A percentile compares a stretch with the other conserved stretches of the same genome.
phyloP scores from a whole-genome alignment of 805 yeast species.

The Zygoascus ofunaensis region DNA sequence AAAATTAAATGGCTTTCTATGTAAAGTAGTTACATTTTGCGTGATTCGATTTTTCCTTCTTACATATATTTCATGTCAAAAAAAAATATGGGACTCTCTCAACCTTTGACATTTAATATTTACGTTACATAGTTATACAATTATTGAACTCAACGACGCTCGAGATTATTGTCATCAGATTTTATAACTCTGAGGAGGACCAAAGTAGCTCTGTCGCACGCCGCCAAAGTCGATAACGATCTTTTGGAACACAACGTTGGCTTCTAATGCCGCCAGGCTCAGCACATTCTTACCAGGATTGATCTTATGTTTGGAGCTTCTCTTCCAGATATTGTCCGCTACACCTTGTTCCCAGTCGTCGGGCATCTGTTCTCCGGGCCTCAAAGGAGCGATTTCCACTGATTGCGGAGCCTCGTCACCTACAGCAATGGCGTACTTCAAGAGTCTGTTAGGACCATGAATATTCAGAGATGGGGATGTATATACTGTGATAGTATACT shows the following conservation, averaged over 20 bases:
- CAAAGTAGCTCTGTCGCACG: constrained; percentile 12
- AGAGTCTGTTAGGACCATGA: constrained; percentile 17
- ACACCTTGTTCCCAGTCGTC: constrained; percentile 14
- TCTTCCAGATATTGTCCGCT: constrained; percentile 11
- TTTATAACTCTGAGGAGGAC: constrained; percentile 10
- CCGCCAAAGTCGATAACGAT: constrained; percentile 16
- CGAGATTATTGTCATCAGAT: neutral
- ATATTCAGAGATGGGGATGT: constrained; percentile 22
- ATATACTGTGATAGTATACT: constrained; percentile 15
- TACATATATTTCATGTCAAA: too few species aligned
- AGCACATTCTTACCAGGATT: constrained; percentile 11
- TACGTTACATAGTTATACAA: too few species aligned
- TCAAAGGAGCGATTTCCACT: constrained; percentile 21
- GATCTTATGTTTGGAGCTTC: constrained; percentile 3
- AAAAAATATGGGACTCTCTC: too few species aligned
- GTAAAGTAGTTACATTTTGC: too few species aligned
- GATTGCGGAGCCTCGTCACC: constrained; percentile 21
- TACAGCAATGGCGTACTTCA: constrained; percentile 22
- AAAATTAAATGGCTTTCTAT: too few species aligned
- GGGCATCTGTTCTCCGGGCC: constrained; percentile 6
- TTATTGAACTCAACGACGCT: too few species aligned
- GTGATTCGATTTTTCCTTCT: too few species aligned
- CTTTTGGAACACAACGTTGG: constrained; percentile 14
- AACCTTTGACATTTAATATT: too few species aligned
- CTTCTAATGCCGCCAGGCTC: constrained; percentile 13